phyloP scores from a whole-genome alignment of 208 protist genomes.

The Herpetomonas tarakana region DNA sequence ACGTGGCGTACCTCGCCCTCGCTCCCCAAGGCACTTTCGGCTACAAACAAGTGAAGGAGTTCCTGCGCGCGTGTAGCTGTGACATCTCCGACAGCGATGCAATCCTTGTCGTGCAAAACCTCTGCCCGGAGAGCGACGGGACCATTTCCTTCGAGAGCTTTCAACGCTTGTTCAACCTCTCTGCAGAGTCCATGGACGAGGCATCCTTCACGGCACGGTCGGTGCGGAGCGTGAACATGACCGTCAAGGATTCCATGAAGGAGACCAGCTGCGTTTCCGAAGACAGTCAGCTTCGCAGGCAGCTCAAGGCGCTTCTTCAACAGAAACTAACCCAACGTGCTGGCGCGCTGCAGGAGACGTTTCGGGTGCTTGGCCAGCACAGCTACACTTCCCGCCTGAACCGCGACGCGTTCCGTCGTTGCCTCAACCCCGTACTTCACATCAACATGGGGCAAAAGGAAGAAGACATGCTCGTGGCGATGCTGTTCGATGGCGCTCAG shows the following conservation, averaged over 20 bases:
- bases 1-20: constrained; percentile 73
- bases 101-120: constrained; percentile 68
- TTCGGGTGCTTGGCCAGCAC: constrained; percentile 68
- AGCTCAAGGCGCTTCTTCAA: constrained; percentile 60
- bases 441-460: constrained; percentile 73
- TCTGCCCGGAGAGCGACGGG: constrained; percentile 58
- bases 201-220: constrained; percentile 53
- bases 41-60: constrained; percentile 77
- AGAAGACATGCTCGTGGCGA: constrained; percentile 74
- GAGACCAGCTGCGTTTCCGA: constrained; percentile 27
- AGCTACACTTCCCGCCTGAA: constrained; percentile 69
- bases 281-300: constrained; percentile 31
- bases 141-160: constrained; percentile 82
- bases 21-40: constrained; percentile 75
- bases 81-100: constrained; percentile 81
- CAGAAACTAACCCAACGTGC: constrained; percentile 82
- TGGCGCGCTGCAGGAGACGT: constrained; percentile 76
- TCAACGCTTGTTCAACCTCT: constrained; percentile 58
- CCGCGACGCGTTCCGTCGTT: constrained; percentile 62
- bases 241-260: constrained; percentile 42
- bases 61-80: constrained; percentile 80
- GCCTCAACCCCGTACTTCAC: constrained; percentile 79
- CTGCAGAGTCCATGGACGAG: constrained; percentile 65
- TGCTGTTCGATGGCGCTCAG: constrained; percentile 82
- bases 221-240: constrained; percentile 69